Percentiles rank a stretch among this genome's conserved stretches.
These are phyloP conservation scores for Akanthomyces uredinophilus DNA, from an alignment of 2,329 filamentous ascomycete species.

Conservation along the genomic window DNA sequence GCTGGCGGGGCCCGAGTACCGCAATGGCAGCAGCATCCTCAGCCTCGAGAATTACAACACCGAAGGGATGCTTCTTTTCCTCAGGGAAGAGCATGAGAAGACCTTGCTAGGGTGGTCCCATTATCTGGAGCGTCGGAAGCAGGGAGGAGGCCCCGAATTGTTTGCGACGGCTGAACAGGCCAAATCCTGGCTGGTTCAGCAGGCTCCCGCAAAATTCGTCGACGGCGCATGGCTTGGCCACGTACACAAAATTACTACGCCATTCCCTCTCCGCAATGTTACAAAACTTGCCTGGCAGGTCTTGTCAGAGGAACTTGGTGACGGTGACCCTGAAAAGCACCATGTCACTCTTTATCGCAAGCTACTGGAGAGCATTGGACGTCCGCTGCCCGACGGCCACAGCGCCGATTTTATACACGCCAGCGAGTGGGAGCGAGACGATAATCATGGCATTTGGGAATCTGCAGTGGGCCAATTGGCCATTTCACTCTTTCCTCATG, in stretches of 20 bases:
- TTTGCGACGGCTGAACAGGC: not conserved
- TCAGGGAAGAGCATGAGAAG: not conserved
- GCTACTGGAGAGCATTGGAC: not conserved
- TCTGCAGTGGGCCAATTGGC: conserved; percentile 38
- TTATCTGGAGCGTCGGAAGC: not conserved
- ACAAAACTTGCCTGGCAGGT: conserved; percentile 7
- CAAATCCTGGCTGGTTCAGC: not conserved
- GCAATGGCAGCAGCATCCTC: not conserved
- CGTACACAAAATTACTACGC: conserved; percentile 3
- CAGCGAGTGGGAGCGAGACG: not conserved
- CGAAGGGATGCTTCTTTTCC: not conserved
- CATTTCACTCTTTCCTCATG: conserved; percentile 40
- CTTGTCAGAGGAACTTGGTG: conserved; percentile 13
- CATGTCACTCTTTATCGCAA: conserved; percentile 6
- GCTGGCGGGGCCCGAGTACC: not conserved
- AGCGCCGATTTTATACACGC: not conserved
- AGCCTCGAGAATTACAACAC: not conserved
- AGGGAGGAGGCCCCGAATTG: not conserved
- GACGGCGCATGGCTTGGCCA: conserved; percentile 14
- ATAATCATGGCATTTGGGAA: conserved; percentile 29
- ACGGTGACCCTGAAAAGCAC: not conserved
- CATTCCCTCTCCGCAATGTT: not conserved
- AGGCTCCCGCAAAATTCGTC: conserved; percentile 16
- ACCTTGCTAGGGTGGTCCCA: not conserved
- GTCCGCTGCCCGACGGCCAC: not conserved